A percentile compares a stretch with the other conserved stretches of the same genome.
phyloP scores from a whole-genome alignment of 257 asterid genomes.

The Solanum piurae region DNA sequence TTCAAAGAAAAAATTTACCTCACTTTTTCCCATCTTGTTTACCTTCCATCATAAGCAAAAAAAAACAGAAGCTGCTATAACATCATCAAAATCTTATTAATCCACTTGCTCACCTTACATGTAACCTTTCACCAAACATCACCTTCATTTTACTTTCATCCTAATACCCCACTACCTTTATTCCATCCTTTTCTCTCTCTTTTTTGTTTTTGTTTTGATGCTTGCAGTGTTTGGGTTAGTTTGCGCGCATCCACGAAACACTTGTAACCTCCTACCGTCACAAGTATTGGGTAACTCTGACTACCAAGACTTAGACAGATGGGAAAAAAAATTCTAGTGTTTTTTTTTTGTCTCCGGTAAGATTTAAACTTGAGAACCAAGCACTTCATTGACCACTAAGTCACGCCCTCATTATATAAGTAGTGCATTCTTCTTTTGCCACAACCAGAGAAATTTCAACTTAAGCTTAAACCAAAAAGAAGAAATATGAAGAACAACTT shows the following conservation, averaged over 20 bases:
- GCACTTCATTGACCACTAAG: not conserved
- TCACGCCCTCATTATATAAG: not conserved
- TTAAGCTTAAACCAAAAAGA: not conserved
- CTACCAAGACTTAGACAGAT: not conserved
- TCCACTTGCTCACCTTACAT: conserved; percentile 23
- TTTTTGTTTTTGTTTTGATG: not conserved
- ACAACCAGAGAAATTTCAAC: not conserved
- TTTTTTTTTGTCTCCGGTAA: not conserved
- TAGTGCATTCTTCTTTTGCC: not conserved
- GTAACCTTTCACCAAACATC: conserved; percentile 10
- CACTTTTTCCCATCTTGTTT: not conserved
- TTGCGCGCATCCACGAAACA: not conserved
- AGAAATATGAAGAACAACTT: not conserved
- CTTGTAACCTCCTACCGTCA: not conserved
- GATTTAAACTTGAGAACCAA: not conserved
- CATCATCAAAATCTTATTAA: conserved; percentile 14
- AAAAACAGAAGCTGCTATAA: conserved; percentile 11
- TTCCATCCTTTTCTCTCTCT: not conserved
- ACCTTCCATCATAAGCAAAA: conserved; percentile 35
- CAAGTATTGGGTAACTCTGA: not conserved
- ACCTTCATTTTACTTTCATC: not conserved
- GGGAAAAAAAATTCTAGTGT: not conserved
- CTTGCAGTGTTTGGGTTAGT: rapidly evolving
- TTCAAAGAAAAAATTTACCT: not conserved
- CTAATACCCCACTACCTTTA: not conserved